Evolutionary conservation across 371 early-diverging fungal genomes (phyloP), one percentile per base, ranked within the genome.

Genomic region (Rhizopus microsporus): DNA sequence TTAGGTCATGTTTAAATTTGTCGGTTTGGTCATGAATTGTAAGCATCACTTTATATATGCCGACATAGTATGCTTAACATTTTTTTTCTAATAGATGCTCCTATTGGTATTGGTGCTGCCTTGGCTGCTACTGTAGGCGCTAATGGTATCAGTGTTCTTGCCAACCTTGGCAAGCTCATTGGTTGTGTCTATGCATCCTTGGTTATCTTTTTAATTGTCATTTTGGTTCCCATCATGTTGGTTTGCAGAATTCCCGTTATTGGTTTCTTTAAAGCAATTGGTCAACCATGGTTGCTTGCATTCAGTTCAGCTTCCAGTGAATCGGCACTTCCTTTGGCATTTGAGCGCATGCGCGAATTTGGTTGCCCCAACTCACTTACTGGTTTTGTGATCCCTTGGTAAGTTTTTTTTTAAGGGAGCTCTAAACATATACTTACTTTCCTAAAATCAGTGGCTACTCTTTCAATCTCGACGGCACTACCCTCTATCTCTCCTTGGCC

Each of bases 221-320:
- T 89, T 38, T 62, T 89, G 42, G 33, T 91, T 0, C 88, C 91
- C n/a, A 71, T 92, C 62, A 70, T 85, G 69, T 59, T 89, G 7
- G 37, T 89, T 7, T 56, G 72, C 54, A 74, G 80, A 8, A 62
- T 91, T 17, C 85, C 88, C 3, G 57, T 89, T 17, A 37, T 72
- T 31, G 80, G 79, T 5, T 89, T 88, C 68, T 54, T 74, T 55
- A 65, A 66, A 15, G 75, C 83, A 10, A 76, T 88, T 31, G 70
- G 68, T 12, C 79, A 85, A 52, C 91, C 93, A 23, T 81, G 87
- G 69, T 51, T 90, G 40, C 83, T 93, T 65, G 91, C 92, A n/a
- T 93, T 90, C 63, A 84, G 89, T 56, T 89, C 92, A n/a, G 90
- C 93, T 13, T 89, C 90, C 8, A 89, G 89, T 51, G 93, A 93